Evolutionary conservation across 1,284 basidiomycete species (phyloP).

Genomic region (Ceratobasidium sp.): DNA sequence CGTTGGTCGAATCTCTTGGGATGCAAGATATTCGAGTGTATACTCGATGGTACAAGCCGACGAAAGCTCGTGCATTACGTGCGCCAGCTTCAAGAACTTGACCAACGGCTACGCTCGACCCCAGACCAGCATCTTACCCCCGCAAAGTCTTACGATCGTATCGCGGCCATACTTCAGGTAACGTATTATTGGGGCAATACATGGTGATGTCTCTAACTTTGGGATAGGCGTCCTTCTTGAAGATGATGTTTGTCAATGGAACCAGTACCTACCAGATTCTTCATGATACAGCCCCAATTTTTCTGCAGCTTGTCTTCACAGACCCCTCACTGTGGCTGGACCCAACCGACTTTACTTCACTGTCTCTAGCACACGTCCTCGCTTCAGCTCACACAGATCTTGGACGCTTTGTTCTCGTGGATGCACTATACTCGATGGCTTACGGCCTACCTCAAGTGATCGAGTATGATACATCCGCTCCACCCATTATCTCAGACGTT

Average conservation of each 20-base stretch:
- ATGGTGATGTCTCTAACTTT: not conserved
- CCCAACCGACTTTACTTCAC: not conserved
- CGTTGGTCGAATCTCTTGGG: conserved; percentile 3
- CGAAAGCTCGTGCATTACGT: not conserved
- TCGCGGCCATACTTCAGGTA: not conserved
- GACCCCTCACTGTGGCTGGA: conserved; percentile 7
- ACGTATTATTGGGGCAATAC: not conserved
- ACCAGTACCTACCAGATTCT: conserved; percentile 3
- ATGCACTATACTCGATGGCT: conserved; percentile 14
- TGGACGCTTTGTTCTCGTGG: conserved; percentile 10
- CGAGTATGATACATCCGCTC: conserved; percentile 16
- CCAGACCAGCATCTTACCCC: not conserved
- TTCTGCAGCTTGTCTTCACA: conserved; percentile 1
- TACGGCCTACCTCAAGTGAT: conserved; percentile 19
- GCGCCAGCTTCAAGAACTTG: not conserved
- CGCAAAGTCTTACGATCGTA: not conserved
- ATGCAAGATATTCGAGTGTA: conserved; percentile 9
- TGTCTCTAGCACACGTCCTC: conserved; percentile 5
- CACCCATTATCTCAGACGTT: not conserved
- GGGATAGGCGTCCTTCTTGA: not conserved
- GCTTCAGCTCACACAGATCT: conserved; percentile 7
- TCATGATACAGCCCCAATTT: conserved; percentile 8
- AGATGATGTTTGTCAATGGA: not conserved
- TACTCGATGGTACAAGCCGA: not conserved
- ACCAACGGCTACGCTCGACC: not conserved